A percentile compares a stretch with the other conserved stretches of the same genome.
Evolutionary conservation across 2,329 filamentous ascomycete genomes (phyloP).

Genomic region (Verticillium klebahnii): DNA sequence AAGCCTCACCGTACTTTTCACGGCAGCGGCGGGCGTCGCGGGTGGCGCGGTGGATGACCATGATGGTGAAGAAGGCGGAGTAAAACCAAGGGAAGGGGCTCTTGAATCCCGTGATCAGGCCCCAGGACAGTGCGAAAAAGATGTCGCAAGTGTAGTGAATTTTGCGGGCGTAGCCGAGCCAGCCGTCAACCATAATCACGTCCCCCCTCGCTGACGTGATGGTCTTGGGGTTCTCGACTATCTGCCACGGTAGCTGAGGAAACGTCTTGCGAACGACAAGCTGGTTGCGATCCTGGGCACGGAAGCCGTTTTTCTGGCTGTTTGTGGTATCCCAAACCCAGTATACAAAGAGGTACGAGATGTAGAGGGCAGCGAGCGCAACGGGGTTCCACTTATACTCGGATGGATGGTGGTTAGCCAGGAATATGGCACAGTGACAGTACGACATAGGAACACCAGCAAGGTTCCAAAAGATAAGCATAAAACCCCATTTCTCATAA

Average conservation of each 20-base stretch:
- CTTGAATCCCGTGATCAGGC: constrained; percentile 72
- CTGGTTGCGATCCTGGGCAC: constrained; percentile 71
- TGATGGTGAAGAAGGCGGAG: constrained; percentile 70
- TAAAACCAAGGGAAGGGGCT: constrained; percentile 91
- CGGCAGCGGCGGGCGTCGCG: constrained; percentile 74
- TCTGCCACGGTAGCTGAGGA: constrained; percentile 87
- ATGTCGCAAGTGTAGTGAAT: constrained; percentile 73
- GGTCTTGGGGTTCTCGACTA: constrained; percentile 72
- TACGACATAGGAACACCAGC: constrained; percentile 74
- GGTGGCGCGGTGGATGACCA: constrained; percentile 75
- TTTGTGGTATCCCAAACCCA: constrained; percentile 92
- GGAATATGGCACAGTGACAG: no score
- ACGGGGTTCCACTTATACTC: constrained; percentile 73
- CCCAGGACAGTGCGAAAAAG: constrained; percentile 75
- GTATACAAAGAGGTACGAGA: constrained; percentile 76
- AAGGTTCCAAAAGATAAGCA: constrained; percentile 97
- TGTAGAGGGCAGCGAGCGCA: constrained; percentile 60
- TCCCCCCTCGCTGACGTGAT: constrained; percentile 71
- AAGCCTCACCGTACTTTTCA: constrained; percentile 75
- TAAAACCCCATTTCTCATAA: constrained; percentile 95
- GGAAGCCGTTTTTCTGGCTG: constrained; percentile 91
- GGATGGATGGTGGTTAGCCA: constrained; percentile 46
- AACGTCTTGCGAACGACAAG: constrained; percentile 70
- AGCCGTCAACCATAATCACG: constrained; percentile 77
- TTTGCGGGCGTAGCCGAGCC: constrained; percentile 51